Conservation (phyloP, 129 eudicot species). For the Artemisia tridentata region DNA sequence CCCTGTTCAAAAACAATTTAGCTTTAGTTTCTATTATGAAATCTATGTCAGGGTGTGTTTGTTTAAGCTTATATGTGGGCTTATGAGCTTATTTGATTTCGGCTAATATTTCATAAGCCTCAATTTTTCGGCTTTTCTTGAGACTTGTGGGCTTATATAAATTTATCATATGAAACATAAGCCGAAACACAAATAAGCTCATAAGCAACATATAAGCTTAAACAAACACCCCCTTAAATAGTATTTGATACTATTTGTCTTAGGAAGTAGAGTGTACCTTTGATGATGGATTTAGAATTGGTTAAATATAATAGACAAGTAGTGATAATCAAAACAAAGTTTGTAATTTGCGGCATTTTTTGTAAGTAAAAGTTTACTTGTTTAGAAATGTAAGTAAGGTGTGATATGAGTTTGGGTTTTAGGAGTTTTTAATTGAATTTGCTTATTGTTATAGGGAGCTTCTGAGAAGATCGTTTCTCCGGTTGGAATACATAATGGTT, state of each 20-base stretch:
- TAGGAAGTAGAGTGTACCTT: neutral
- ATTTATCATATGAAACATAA: no score
- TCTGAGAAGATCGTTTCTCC: slow-evolving; percentile 30
- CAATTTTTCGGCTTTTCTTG: no score
- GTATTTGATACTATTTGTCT: neutral
- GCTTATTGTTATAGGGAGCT: slow-evolving; percentile 24
- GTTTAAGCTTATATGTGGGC: no score
- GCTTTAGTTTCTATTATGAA: no score
- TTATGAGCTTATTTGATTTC: no score
- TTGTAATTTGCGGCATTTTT: neutral
- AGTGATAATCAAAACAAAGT: neutral
- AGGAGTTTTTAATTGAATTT: slow-evolving; percentile 2
- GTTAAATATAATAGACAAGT: neutral
- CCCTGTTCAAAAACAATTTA: no score
- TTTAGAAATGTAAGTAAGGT: neutral
- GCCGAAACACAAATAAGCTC: no score
- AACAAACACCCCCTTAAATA: no score
- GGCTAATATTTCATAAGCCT: no score
- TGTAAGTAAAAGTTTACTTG: neutral
- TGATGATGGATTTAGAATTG: neutral
- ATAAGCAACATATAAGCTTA: no score
- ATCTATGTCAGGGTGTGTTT: no score
- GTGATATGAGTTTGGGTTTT: neutral
- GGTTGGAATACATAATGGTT: slow-evolving; percentile 29
- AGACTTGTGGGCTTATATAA: no score